Conservation (phyloP, 257 asterid species). For the Solanum acaule region DNA sequence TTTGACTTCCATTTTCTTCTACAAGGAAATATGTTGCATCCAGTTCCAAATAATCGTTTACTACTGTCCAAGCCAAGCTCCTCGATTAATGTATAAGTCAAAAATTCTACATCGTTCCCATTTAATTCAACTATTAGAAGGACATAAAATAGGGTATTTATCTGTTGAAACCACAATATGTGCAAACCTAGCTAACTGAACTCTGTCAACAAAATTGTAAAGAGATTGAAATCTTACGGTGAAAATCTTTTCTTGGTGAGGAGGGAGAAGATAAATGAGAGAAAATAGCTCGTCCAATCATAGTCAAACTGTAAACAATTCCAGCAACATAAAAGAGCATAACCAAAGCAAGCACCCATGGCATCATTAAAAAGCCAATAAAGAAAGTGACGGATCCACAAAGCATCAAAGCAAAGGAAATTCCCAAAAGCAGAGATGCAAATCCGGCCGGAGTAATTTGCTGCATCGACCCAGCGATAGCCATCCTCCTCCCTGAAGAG, state of each 20-base stretch:
- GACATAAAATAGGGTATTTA: not conserved
- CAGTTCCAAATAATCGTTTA: not conserved
- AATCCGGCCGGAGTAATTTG: slow-evolving; percentile 74
- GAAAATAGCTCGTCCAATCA: slow-evolving; percentile 71
- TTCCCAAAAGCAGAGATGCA: slow-evolving; percentile 66
- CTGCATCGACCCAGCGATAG: slow-evolving; percentile 2
- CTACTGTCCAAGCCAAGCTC: not conserved
- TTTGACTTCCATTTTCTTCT: not conserved
- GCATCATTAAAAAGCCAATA: slow-evolving; percentile 91
- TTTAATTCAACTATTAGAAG: not conserved
- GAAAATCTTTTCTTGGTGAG: slow-evolving; percentile 40
- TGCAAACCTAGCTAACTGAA: not conserved
- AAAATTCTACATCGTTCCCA: not conserved
- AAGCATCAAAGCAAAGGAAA: slow-evolving; percentile 69
- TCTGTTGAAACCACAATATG: not conserved
- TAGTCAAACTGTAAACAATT: slow-evolving; percentile 60
- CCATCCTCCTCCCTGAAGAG: not conserved
- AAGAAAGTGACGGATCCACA: slow-evolving; percentile 90
- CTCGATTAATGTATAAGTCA: not conserved
- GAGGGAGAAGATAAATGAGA: slow-evolving; percentile 14
- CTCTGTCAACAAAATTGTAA: not conserved
- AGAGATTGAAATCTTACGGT: slow-evolving; percentile 29
- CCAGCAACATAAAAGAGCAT: slow-evolving; percentile 64
- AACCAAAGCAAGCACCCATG: slow-evolving; percentile 85
- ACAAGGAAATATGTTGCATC: not conserved